These are phyloP conservation scores for Buddleja alternifolia DNA, from an alignment of 257 asterid genomes.

Conservation along the genomic window DNA sequence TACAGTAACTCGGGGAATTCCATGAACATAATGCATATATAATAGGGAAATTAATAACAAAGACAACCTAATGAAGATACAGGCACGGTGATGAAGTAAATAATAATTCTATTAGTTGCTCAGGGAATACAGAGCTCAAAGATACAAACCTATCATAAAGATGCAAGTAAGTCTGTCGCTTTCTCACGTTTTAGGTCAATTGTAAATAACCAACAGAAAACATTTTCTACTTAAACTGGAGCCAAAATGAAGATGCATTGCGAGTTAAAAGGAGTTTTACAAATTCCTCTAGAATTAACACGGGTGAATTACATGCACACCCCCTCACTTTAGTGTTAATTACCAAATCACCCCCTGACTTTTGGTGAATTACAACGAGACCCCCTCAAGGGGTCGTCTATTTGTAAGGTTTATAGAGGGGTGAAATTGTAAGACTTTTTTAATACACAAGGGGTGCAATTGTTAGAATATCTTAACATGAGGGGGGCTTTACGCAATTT, in stretches of 20 bases:
- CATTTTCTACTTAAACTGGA: slow-evolving; percentile 5
- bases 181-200: not conserved
- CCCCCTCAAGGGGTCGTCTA: too few relatives aligned
- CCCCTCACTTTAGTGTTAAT: too few relatives aligned
- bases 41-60: slow-evolving; percentile 1
- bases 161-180: not conserved
- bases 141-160: not conserved
- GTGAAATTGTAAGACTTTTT: too few relatives aligned
- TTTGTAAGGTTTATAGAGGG: too few relatives aligned
- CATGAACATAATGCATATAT: not conserved
- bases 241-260: slow-evolving; percentile 17
- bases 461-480: too few relatives aligned
- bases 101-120: not conserved
- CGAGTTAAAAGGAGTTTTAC: not conserved
- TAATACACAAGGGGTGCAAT: too few relatives aligned
- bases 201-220: slow-evolving; percentile 11
- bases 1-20: not conserved
- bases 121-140: slow-evolving; percentile 12
- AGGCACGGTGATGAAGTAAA: not conserved
- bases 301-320: too few relatives aligned
- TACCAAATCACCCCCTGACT: too few relatives aligned
- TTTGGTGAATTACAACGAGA: too few relatives aligned
- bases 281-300: slow-evolving; percentile 22
- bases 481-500: too few relatives aligned
- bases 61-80: not conserved